Percentiles rank a stretch among this genome's conserved stretches.
These are phyloP conservation scores for Neobulgaria alba DNA, from an alignment of 2,329 filamentous ascomycete species.

Conservation along the genomic window DNA sequence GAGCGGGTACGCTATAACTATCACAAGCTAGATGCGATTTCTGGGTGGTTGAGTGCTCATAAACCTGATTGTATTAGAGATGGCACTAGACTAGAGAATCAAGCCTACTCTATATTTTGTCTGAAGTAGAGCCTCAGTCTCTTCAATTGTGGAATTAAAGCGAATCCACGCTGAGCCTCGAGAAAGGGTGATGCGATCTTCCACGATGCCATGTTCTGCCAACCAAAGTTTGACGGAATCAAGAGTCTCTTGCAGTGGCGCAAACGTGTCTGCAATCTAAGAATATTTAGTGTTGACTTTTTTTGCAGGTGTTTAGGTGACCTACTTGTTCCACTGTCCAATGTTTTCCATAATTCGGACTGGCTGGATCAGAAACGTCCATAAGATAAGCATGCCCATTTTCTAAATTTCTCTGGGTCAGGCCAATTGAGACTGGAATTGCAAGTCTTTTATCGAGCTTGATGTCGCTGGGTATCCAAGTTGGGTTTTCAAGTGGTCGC, in stretches of 20 bases:
- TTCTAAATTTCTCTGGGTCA: slow-evolving; percentile 2
- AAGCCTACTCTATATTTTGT: too few relatives aligned
- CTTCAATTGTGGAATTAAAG: slow-evolving; percentile 13
- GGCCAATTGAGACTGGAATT: neutral
- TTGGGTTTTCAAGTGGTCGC: neutral
- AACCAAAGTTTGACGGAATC: neutral
- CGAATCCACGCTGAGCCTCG: neutral
- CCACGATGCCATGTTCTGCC: neutral
- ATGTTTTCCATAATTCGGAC: slow-evolving; percentile 1
- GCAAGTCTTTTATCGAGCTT: neutral
- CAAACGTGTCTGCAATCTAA: neutral
- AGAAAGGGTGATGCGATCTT: slow-evolving; percentile 1
- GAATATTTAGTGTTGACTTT: neutral
- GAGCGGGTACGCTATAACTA: slow-evolving; percentile 15
- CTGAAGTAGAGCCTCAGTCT: neutral
- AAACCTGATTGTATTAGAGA: too few relatives aligned
- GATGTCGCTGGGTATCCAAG: neutral
- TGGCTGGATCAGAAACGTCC: slow-evolving; percentile 1
- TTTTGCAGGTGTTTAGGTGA: too few relatives aligned
- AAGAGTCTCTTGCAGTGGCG: neutral
- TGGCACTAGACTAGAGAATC: too few relatives aligned
- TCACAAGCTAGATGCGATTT: neutral
- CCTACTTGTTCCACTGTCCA: slow-evolving; percentile 2
- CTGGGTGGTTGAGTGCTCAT: neutral
- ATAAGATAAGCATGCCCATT: neutral